A percentile compares a stretch with the other conserved stretches of the same genome.
Conservation (phyloP, 2,329 filamentous ascomycete genomes). For the Teratosphaeria epicoccoides region DNA sequence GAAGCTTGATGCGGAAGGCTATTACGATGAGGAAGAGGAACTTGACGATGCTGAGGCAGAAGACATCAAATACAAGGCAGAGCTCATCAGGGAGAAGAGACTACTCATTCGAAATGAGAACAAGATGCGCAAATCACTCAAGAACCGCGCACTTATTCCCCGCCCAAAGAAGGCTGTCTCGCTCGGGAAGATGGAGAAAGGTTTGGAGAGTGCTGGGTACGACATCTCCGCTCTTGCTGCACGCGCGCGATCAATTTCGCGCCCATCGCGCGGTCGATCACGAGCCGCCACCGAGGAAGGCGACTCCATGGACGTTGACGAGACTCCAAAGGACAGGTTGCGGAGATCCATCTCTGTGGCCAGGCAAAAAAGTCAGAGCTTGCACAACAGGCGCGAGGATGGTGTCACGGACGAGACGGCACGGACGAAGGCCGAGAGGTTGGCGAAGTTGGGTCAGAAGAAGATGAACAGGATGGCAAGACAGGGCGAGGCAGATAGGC, state of each 20-base stretch:
- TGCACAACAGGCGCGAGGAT: conserved; percentile 58
- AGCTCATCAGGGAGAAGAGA: conserved; percentile 91
- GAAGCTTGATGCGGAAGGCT: conserved; percentile 79
- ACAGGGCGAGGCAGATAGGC: conserved; percentile 92
- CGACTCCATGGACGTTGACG: conserved; percentile 60
- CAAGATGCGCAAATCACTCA: conserved; percentile 89
- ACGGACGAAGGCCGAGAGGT: conserved; percentile 70
- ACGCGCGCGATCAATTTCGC: conserved; percentile 59
- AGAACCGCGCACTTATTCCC: conserved; percentile 92
- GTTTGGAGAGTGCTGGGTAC: conserved; percentile 74
- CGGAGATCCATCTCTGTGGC: conserved; percentile 53
- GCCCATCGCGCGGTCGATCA: conserved; percentile 57
- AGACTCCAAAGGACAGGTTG: conserved; percentile 27
- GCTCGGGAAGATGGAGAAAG: conserved; percentile 75
- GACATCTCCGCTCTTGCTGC: conserved; percentile 66
- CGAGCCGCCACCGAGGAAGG: conserved; percentile 44
- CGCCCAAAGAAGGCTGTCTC: conserved; percentile 71
- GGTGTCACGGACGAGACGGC: conserved; percentile 60
- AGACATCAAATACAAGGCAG: conserved; percentile 81
- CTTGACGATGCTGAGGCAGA: conserved; percentile 83
- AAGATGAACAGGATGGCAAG: conserved; percentile 98
- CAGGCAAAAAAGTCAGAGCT: conserved; percentile 52
- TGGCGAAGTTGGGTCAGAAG: conserved; percentile 86
- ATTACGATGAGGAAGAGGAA: conserved; percentile 71
- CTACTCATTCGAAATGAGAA: conserved; percentile 86